These are phyloP conservation scores for Aspergillus pseudotamarii DNA, from an alignment of 2,329 filamentous ascomycete genomes.

Conservation along the genomic window DNA sequence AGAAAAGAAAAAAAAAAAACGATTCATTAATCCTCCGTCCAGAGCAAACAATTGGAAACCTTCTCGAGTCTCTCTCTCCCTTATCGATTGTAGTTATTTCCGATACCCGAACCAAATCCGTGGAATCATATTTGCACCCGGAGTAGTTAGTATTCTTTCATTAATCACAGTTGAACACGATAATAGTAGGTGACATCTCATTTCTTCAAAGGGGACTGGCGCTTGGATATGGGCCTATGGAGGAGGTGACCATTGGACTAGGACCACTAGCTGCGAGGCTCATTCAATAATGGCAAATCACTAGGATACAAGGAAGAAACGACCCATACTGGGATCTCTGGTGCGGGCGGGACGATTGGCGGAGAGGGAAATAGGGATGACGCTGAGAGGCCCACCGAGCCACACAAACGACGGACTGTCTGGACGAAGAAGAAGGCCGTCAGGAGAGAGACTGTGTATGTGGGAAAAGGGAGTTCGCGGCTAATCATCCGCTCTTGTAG, in stretches of 20 bases:
- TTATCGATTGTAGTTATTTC: background rate
- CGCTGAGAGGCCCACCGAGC: conserved; percentile 43
- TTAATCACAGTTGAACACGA: background rate
- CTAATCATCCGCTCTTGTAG: background rate
- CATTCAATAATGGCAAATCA: conserved; percentile 9
- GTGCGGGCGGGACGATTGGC: conserved; percentile 33
- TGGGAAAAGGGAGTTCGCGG: background rate
- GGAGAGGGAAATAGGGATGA: conserved; percentile 40
- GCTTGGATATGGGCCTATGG: conserved; percentile 2
- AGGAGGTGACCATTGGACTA: background rate
- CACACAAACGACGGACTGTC: conserved; percentile 32
- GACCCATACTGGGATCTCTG: conserved; percentile 16
- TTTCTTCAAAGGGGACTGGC: background rate
- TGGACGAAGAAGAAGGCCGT: conserved; percentile 5
- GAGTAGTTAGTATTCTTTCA: background rate
- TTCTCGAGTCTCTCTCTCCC: background rate
- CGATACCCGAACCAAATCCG: conserved; percentile 1
- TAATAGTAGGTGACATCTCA: background rate
- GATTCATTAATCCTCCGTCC: background rate
- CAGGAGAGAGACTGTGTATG: background rate
- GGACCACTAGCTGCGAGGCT: conserved; percentile 11
- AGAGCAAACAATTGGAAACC: background rate
- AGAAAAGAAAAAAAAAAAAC: background rate
- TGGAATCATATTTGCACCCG: background rate
- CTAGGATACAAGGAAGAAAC: conserved; percentile 6